Conservation (phyloP, 1,284 basidiomycete genomes). For the Rhodotorula sp. region DNA sequence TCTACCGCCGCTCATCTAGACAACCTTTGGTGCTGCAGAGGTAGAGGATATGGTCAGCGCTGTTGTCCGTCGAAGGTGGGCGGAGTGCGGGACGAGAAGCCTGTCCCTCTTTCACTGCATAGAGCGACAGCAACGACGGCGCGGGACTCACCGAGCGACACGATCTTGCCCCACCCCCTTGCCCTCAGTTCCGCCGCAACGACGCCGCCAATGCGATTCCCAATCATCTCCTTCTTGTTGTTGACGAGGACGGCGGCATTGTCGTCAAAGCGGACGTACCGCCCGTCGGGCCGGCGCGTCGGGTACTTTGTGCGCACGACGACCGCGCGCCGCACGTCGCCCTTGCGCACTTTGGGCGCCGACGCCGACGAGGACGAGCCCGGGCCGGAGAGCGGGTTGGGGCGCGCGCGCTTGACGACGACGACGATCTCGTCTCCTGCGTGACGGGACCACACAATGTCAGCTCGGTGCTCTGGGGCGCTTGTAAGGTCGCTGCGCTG, state of each 20-base stretch:
- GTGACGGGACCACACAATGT: background rate
- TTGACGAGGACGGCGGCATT: constrained; percentile 95
- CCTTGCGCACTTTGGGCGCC: constrained; percentile 70
- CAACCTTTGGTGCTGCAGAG: constrained; percentile 28
- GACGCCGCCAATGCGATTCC: constrained; percentile 89
- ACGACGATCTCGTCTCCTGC: constrained; percentile 94
- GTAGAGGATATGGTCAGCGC: background rate
- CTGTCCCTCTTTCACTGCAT: background rate
- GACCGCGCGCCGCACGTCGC: constrained; percentile 91
- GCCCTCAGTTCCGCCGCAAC: constrained; percentile 86
- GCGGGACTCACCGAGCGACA: constrained; percentile 47
- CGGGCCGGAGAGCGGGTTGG: constrained; percentile 59
- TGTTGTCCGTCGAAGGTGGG: background rate
- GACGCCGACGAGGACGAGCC: constrained; percentile 59
- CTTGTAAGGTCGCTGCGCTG: background rate
- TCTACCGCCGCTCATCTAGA: background rate
- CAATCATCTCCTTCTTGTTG: constrained; percentile 95
- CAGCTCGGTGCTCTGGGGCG: background rate
- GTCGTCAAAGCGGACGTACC: constrained; percentile 89
- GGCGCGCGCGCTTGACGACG: constrained; percentile 89
- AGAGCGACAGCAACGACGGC: background rate
- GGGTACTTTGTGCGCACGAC: constrained; percentile 88
- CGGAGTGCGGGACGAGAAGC: background rate
- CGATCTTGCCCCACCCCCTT: constrained; percentile 95
- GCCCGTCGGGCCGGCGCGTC: constrained; percentile 80